Percentiles rank a stretch among this genome's conserved stretches.
Conservation (phyloP, 2,329 filamentous ascomycete species). For the Clonostachys solani region DNA sequence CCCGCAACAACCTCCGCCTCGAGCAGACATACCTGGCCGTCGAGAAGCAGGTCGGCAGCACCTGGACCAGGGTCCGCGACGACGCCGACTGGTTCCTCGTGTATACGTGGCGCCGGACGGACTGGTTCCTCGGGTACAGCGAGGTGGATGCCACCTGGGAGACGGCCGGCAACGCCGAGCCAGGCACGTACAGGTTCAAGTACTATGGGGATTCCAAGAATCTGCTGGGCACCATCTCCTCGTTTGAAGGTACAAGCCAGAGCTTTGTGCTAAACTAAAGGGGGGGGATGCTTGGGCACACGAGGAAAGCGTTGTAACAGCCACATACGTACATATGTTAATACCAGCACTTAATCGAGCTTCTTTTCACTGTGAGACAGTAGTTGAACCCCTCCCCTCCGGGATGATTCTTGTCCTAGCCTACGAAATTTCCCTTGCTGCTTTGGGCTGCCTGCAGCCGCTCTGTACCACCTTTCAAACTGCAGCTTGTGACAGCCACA, state of each 20-base stretch:
- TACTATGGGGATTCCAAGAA: constrained; percentile 85
- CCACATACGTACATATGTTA: too few relatives aligned
- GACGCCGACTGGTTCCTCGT: constrained; percentile 83
- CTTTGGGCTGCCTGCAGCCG: too few relatives aligned
- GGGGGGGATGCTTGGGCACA: not conserved
- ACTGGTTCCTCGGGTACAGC: constrained; percentile 66
- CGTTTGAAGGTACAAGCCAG: constrained; percentile 66
- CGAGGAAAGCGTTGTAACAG: too few relatives aligned
- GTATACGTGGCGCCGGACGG: constrained; percentile 74
- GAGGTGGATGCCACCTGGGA: constrained; percentile 81
- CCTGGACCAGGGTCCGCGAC: constrained; percentile 64
- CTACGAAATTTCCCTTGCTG: too few relatives aligned
- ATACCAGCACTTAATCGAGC: too few relatives aligned
- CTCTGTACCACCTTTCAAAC: too few relatives aligned
- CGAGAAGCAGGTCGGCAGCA: constrained; percentile 49
- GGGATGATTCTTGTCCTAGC: too few relatives aligned
- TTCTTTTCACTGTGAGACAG: too few relatives aligned
- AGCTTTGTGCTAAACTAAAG: constrained; percentile 30
- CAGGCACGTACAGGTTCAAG: constrained; percentile 70
- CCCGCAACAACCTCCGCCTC: constrained; percentile 78
- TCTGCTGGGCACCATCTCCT: constrained; percentile 51
- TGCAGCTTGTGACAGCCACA: too few relatives aligned
- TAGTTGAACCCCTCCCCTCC: too few relatives aligned
- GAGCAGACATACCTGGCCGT: constrained; percentile 76
- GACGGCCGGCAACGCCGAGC: constrained; percentile 36